Conservation (phyloP, 1,284 basidiomycete species). For the Rhizoctonia solani region DNA sequence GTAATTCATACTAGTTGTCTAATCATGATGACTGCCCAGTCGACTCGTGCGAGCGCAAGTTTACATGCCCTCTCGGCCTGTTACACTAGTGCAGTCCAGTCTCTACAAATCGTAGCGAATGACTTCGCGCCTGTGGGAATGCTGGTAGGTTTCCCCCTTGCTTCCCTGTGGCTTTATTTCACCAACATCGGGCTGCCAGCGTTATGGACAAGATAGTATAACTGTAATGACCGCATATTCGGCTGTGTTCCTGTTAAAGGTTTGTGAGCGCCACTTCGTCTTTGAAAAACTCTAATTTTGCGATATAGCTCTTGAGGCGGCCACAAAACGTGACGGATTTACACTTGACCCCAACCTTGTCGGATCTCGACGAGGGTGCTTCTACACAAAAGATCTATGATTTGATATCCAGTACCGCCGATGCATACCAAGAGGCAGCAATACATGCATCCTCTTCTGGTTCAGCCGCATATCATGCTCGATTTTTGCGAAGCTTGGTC, state of each 20-base stretch:
- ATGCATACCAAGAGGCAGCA: constrained; percentile 74
- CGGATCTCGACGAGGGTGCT: constrained; percentile 58
- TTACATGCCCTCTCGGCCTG: constrained; percentile 70
- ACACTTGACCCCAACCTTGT: constrained; percentile 39
- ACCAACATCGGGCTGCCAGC: constrained; percentile 50
- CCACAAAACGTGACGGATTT: constrained; percentile 34
- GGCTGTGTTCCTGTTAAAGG: constrained; percentile 74
- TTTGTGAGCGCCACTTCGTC: constrained; percentile 44
- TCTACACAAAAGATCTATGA: constrained; percentile 60
- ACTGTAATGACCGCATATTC: constrained; percentile 83
- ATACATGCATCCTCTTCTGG: constrained; percentile 41
- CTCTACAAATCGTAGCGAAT: constrained; percentile 66
- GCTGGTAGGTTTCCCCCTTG: constrained; percentile 57
- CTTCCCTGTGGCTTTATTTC: neutral
- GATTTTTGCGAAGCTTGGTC: constrained; percentile 71
- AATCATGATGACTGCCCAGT: constrained; percentile 3
- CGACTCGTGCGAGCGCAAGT: constrained; percentile 57
- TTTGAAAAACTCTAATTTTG: neutral
- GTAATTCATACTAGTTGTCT: neutral
- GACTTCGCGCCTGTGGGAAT: constrained; percentile 75
- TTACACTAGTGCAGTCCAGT: constrained; percentile 69
- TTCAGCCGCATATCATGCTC: constrained; percentile 68
- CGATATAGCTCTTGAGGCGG: constrained; percentile 37
- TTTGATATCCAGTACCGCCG: constrained; percentile 66
- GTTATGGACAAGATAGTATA: constrained; percentile 79